phyloP scores from a whole-genome alignment of 345 rosid genomes.

The Microthlaspi erraticum region DNA sequence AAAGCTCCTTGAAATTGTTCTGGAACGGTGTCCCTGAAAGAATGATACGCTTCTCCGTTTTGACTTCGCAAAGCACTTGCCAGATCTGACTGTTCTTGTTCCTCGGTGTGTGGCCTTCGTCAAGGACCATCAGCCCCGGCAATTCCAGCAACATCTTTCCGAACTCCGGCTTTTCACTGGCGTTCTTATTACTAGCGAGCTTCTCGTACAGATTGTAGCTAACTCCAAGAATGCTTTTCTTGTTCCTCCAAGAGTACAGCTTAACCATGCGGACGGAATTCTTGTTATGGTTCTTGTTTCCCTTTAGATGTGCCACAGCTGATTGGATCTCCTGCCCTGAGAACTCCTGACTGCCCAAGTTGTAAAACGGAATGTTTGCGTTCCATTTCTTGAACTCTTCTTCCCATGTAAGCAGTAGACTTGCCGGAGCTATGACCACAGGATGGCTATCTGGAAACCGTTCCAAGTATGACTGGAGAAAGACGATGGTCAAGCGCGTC shows the following conservation, averaged over 20 bases:
- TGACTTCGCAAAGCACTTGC: constrained; percentile 59
- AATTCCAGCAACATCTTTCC: constrained; percentile 50
- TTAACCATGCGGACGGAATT: constrained; percentile 55
- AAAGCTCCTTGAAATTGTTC: constrained; percentile 75
- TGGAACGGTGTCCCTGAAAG: constrained; percentile 91
- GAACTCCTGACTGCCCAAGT: constrained; percentile 52
- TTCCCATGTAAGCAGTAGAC: constrained; percentile 76
- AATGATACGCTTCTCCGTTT: constrained; percentile 62
- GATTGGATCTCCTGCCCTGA: constrained; percentile 52
- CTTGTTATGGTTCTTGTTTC: neutral
- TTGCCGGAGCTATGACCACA: constrained; percentile 70
- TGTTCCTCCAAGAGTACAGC: constrained; percentile 62
- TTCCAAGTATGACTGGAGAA: constrained; percentile 63
- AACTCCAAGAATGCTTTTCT: constrained; percentile 60
- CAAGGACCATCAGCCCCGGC: constrained; percentile 67
- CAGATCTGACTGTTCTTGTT: constrained; percentile 60
- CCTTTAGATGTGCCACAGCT: constrained; percentile 40
- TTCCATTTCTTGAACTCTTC: constrained; percentile 76
- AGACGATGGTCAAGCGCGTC: constrained; percentile 74
- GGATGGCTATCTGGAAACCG: constrained; percentile 63
- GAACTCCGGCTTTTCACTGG: constrained; percentile 14
- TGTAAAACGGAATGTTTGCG: constrained; percentile 58
- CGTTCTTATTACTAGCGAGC: constrained; percentile 45
- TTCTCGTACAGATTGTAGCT: constrained; percentile 64
- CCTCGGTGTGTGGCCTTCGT: constrained; percentile 85